A percentile compares a stretch with the other conserved stretches of the same genome.
These are phyloP conservation scores for Arctium minus DNA, from an alignment of 129 eudicot species.

Conservation along the genomic window DNA sequence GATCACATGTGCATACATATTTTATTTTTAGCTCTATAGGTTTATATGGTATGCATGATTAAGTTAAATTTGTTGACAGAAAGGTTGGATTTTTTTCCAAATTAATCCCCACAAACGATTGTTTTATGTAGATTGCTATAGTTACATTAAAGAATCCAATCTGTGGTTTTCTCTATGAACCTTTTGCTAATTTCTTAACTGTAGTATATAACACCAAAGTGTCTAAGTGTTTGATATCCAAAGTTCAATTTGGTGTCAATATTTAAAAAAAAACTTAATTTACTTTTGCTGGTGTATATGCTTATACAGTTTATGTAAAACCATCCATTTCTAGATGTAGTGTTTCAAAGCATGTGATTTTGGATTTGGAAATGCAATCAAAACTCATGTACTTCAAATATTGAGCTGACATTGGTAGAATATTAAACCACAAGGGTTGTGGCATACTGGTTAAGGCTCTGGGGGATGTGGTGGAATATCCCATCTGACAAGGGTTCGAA, in stretches of 20 bases:
- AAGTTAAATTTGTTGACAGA: background rate
- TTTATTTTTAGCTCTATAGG: background rate
- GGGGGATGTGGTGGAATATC: no score
- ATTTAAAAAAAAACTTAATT: background rate
- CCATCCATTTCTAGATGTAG: no score
- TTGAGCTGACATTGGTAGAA: background rate
- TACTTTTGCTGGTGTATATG: background rate
- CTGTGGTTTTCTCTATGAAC: background rate
- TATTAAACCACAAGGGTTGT: no score
- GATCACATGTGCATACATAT: background rate
- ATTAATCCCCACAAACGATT: background rate
- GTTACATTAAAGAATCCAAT: background rate
- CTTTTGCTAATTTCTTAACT: background rate
- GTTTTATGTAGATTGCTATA: background rate
- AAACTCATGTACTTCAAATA: background rate
- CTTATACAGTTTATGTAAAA: no score
- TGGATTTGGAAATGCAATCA: background rate
- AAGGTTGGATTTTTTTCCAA: background rate
- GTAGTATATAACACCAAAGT: background rate
- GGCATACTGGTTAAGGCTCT: no score
- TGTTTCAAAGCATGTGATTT: background rate
- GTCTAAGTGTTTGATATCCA: no score
- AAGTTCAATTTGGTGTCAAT: no score
- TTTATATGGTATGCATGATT: background rate
- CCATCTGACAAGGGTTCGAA: no score